A percentile compares a stretch with the other conserved stretches of the same genome.
These are phyloP conservation scores for Debaryomyces sp. DNA, from an alignment of 1,139 yeast genomes.

Conservation along the genomic window DNA sequence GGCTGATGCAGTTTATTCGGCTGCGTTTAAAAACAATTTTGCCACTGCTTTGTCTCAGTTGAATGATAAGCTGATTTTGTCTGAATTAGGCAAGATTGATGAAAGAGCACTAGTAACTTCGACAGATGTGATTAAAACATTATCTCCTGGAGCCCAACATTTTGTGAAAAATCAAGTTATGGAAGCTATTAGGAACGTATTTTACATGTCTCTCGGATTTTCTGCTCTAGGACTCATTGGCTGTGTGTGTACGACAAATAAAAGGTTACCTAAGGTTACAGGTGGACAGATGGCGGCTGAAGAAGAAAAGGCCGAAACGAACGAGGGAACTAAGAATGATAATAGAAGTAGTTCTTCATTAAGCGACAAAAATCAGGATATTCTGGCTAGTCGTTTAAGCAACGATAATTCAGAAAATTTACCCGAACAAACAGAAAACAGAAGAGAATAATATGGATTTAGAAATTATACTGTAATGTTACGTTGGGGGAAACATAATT, in stretches of 20 bases:
- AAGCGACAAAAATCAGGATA: not conserved
- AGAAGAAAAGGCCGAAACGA: not conserved
- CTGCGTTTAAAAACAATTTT: constrained; percentile 26
- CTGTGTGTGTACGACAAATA: constrained; percentile 29
- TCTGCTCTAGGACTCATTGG: constrained; percentile 25
- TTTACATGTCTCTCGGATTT: constrained; percentile 34
- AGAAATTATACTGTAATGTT: not conserved
- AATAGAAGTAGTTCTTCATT: not conserved
- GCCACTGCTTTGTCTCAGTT: constrained; percentile 19
- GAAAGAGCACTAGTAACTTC: constrained; percentile 19
- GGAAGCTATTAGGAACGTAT: constrained; percentile 34
- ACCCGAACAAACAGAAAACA: not conserved
- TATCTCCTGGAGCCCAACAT: constrained; percentile 26
- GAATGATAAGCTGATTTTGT: constrained; percentile 17
- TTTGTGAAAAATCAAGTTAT: constrained; percentile 34
- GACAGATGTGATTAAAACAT: constrained; percentile 20
- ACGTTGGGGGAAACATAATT: not conserved
- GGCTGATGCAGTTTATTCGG: constrained; percentile 36
- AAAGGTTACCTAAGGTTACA: constrained; percentile 27
- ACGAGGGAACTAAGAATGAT: not conserved
- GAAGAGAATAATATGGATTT: not conserved
- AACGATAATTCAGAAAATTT: not conserved
- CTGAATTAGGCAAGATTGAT: constrained; percentile 22
- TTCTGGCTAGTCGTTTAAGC: not conserved
- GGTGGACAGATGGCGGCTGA: constrained; percentile 1